Conservation (phyloP, 192 early-diverging fungal species). For the Backusella tarrabulga region DNA sequence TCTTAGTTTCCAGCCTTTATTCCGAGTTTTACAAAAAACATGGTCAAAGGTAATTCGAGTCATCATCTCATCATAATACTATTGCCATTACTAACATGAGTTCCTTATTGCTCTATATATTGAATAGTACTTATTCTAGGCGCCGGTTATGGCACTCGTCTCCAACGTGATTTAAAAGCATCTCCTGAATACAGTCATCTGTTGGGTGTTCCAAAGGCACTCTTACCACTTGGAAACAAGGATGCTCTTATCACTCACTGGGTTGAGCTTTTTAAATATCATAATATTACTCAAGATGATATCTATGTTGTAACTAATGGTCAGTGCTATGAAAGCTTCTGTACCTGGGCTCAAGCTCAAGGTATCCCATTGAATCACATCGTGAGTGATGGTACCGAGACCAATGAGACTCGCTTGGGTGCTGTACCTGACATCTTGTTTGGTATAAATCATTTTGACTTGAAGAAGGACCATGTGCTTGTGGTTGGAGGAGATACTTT, state of each 20-base stretch:
- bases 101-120: neutral
- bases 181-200: slow-evolving; percentile 34
- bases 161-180: slow-evolving; percentile 48
- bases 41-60: neutral
- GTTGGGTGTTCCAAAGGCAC: slow-evolving; percentile 46
- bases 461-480: slow-evolving; percentile 32
- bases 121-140: slow-evolving; percentile 50
- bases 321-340: slow-evolving; percentile 38
- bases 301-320: slow-evolving; percentile 52
- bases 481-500: slow-evolving; percentile 64
- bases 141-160: slow-evolving; percentile 61
- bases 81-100: neutral
- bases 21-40: neutral
- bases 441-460: slow-evolving; percentile 38
- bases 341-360: slow-evolving; percentile 38
- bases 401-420: slow-evolving; percentile 53
- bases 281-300: slow-evolving; percentile 9
- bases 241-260: slow-evolving; percentile 47
- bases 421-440: slow-evolving; percentile 53
- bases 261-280: slow-evolving; percentile 28
- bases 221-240: slow-evolving; percentile 41
- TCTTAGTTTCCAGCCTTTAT: neutral
- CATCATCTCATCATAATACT: neutral
- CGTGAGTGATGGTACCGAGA: slow-evolving; percentile 45
- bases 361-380: slow-evolving; percentile 41